phyloP scores from a whole-genome alignment of 768 basidiomycete genomes.

The Rhizopogon roseolus region DNA sequence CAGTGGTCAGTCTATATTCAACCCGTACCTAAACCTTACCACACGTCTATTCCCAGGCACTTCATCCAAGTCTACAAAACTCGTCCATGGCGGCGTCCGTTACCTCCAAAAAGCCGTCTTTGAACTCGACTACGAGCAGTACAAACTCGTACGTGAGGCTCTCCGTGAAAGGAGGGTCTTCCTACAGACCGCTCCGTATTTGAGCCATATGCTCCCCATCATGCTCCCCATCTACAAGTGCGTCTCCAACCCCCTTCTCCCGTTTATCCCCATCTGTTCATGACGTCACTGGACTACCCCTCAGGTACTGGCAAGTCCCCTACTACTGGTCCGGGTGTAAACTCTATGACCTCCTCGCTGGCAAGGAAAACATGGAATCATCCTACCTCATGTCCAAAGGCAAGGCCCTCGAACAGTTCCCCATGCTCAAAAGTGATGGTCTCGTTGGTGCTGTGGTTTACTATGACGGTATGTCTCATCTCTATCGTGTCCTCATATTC shows the following conservation, averaged over 20 bases:
- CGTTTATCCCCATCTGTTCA: not conserved
- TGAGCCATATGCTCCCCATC: slow-evolving; percentile 90
- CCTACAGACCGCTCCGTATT: slow-evolving; percentile 92
- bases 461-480: slow-evolving; percentile 74
- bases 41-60: slow-evolving; percentile 51
- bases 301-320: slow-evolving; percentile 91
- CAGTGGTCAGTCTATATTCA: slow-evolving; percentile 51
- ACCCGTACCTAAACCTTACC: not conserved
- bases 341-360: slow-evolving; percentile 92
- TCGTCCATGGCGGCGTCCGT: slow-evolving; percentile 96
- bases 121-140: slow-evolving; percentile 94
- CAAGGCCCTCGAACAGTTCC: slow-evolving; percentile 91
- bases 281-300: slow-evolving; percentile 1
- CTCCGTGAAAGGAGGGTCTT: slow-evolving; percentile 91
- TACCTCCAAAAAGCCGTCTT: slow-evolving; percentile 97
- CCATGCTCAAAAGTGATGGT: slow-evolving; percentile 91
- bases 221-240: slow-evolving; percentile 96
- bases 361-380: slow-evolving; percentile 93
- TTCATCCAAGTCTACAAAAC: slow-evolving; percentile 95
- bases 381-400: slow-evolving; percentile 95
- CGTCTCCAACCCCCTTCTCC: slow-evolving; percentile 11
- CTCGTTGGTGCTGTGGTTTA: slow-evolving; percentile 95
- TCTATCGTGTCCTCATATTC: not conserved
- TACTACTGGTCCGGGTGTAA: slow-evolving; percentile 97
- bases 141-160: slow-evolving; percentile 94